Conservation (phyloP, 495 filamentous ascomycete species). For the Pseudomonodictys pantanalensis region DNA sequence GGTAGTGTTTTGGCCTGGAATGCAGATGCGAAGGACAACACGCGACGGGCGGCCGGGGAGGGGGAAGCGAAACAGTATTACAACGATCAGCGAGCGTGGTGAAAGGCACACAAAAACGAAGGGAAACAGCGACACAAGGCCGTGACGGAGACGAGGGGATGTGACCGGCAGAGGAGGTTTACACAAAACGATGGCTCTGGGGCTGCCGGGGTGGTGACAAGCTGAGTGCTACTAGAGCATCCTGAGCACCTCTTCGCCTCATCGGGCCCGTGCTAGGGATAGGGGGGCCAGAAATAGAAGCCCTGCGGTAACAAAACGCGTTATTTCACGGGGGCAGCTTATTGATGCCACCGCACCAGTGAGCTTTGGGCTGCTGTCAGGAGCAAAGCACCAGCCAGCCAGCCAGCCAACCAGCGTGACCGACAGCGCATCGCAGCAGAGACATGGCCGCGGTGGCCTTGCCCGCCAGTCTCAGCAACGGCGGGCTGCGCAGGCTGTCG, state of each 20-base stretch:
- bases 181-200: neutral
- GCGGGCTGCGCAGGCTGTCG: no score
- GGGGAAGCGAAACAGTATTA: conserved; percentile 8
- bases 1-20: conserved; percentile 27
- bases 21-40: conserved; percentile 11
- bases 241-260: neutral
- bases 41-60: neutral
- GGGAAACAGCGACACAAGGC: conserved; percentile 16
- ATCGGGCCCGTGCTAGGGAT: neutral
- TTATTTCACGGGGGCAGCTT: neutral
- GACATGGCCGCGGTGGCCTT: no score
- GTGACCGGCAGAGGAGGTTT: neutral
- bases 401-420: no score
- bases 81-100: conserved; percentile 27
- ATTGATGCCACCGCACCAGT: neutral
- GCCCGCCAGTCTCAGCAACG: no score
- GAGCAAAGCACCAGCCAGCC: neutral
- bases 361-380: neutral
- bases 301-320: neutral
- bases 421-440: no score
- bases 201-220: conserved; percentile 5
- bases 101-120: conserved; percentile 23
- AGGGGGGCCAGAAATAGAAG: conserved; percentile 7
- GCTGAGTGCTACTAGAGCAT: neutral
- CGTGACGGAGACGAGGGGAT: neutral